Conservation (phyloP, 345 rosid species). For the Cardiospermum halicacabum region DNA sequence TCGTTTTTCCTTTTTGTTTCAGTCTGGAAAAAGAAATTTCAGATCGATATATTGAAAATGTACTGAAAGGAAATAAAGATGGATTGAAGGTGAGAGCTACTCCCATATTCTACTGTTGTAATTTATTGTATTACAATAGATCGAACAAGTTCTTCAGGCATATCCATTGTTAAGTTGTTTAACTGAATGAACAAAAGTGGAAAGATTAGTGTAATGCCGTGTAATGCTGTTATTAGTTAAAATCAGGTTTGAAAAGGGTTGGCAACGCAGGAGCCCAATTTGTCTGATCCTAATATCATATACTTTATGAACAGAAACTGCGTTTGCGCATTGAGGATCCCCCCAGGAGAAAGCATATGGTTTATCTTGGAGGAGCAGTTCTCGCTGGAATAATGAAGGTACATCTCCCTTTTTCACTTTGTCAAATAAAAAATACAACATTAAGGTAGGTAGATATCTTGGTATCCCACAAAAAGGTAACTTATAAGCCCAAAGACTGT, state of each 20-base stretch:
- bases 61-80: conserved; percentile 94
- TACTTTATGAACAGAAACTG: conserved; percentile 53
- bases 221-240: not conserved
- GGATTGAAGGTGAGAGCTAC: conserved; percentile 69
- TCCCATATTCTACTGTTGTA: not conserved
- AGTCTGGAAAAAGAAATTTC: conserved; percentile 92
- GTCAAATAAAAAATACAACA: too few relatives aligned
- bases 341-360: conserved; percentile 98
- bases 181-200: not conserved
- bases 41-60: conserved; percentile 82
- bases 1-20: conserved; percentile 23
- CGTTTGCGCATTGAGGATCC: conserved; percentile 91
- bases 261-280: conserved; percentile 2
- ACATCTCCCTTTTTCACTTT: conserved; percentile 11
- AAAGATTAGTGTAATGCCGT: not conserved
- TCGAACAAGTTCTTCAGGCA: not conserved
- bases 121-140: not conserved
- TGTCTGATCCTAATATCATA: conserved; percentile 6
- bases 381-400: conserved; percentile 99
- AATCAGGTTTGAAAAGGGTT: not conserved
- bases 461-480: too few relatives aligned
- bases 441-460: too few relatives aligned
- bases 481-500: too few relatives aligned
- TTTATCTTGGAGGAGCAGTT: conserved; percentile 95
- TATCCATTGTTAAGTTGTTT: not conserved